Percentiles rank a stretch among this genome's conserved stretches.
These are phyloP conservation scores for Oryza longistaminata DNA, from an alignment of 176 grass and related monocot species.

Conservation along the genomic window DNA sequence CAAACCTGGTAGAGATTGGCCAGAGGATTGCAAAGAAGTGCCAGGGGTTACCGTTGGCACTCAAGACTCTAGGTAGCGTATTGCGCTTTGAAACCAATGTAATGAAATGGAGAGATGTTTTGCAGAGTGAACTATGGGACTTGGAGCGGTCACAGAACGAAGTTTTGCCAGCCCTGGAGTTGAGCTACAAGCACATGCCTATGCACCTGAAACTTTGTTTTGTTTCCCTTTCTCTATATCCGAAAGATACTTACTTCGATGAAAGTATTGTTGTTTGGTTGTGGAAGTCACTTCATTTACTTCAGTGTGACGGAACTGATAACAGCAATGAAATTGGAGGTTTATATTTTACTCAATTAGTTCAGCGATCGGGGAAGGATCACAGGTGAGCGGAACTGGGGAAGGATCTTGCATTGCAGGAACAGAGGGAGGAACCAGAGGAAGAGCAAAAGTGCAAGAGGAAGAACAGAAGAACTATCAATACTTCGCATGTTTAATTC, in stretches of 20 bases:
- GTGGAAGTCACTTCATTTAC: conserved; percentile 36
- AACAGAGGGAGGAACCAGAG: too few species aligned
- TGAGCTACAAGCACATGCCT: conserved; percentile 41
- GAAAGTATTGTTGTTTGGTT: conserved; percentile 25
- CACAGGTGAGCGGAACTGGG: too few species aligned
- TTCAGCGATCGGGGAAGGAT: conserved; percentile 33
- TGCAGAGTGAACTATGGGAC: conserved; percentile 46
- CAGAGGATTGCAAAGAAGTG: conserved; percentile 33
- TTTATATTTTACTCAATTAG: conserved; percentile 30
- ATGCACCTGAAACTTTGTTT: conserved; percentile 38
- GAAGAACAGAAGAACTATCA: too few species aligned
- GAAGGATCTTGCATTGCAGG: too few species aligned
- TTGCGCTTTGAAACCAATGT: conserved; percentile 27
- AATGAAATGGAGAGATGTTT: conserved; percentile 27
- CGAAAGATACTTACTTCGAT: conserved; percentile 24
- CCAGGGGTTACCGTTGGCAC: conserved; percentile 40
- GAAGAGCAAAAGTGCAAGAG: too few species aligned
- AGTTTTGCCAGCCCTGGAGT: conserved; percentile 37
- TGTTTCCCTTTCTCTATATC: conserved; percentile 17
- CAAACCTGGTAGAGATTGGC: conserved; percentile 27
- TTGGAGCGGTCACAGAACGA: neutral
- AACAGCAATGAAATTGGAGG: conserved; percentile 5
- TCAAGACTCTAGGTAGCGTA: conserved; percentile 37
- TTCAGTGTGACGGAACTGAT: neutral
- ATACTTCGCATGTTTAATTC: too few species aligned